Base-by-base conservation (phyloP, 495 filamentous ascomycete species). In the Penicillium roqueforti region DNA sequence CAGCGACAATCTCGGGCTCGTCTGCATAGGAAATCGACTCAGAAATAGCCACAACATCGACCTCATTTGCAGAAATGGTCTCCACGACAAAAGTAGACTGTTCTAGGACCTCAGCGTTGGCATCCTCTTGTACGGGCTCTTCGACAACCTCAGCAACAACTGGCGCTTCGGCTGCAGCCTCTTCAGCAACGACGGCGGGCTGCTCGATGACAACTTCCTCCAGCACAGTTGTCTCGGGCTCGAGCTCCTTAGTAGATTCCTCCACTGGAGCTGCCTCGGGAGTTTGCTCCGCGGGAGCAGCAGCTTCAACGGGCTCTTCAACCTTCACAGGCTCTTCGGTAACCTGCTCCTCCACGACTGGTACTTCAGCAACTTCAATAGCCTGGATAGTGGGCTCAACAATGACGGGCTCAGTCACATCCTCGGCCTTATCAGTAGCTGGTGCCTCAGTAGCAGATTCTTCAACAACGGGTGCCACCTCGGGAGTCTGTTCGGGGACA, bases 71-170 rank as follows among this genome's bases (percentile, higher is more conserved):
- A 10, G 26, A 6, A 43, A 26, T 14, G 6, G 23, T 26, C 51
- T 54, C 51, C 10, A 31, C 32, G n/a, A 16, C 40, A 20, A 22
- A n/a, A 8, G 32, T 5, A 19, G 46, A 10, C 23, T 58, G 49
- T 48, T 58, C 51, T 23, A 31, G 20, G 14, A 13, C 40, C 18
- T 58, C 50, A 16, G 45, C 41, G 43, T 55, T 50, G 19, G 37
- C 11, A 19, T 52, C 57, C 11, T 54, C 10, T 18, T 53, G 32
- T 23, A 36, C 42, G 38, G 47, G 14, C 32, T 59, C 46, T 7
- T 56, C 55, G 18, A 32, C 34, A 25, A 26, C 32, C 25, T 58
- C 54, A 18, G 46, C 51, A 6, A 51, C 49, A 25, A 48, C 46
- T 10, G 46, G 46, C 46, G 26, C 46, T 18, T 45, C 13, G 8